These are phyloP conservation scores for Alliaria petiolata DNA, from an alignment of 345 rosid species.

Conservation along the genomic window DNA sequence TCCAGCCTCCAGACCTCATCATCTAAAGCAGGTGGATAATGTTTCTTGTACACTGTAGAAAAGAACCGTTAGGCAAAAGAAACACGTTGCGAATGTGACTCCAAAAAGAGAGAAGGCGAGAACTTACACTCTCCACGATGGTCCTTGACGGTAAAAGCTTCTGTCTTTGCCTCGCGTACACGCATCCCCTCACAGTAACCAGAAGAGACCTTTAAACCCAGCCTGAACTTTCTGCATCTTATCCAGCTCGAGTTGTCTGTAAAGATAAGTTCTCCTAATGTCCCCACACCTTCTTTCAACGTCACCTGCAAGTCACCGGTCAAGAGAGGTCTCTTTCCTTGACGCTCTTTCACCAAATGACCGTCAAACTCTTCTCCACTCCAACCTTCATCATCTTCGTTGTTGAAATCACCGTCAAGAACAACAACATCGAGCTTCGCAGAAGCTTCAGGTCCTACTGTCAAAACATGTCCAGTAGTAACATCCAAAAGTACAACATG, in stretches of 20 bases:
- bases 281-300: conserved; percentile 89
- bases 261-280: conserved; percentile 88
- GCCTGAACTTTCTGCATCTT: conserved; percentile 93
- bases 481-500: conserved; percentile 68
- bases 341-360: conserved; percentile 93
- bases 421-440: conserved; percentile 80
- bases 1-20: conserved; percentile 99
- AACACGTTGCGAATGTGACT: too few species aligned
- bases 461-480: conserved; percentile 59
- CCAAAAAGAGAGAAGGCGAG: not conserved
- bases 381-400: conserved; percentile 81
- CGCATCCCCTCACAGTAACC: conserved; percentile 71
- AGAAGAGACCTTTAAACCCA: conserved; percentile 71
- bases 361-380: conserved; percentile 75
- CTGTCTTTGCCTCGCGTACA: conserved; percentile 94
- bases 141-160: conserved; percentile 95
- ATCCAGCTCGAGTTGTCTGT: conserved; percentile 99
- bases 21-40: conserved; percentile 82
- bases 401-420: conserved; percentile 93
- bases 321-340: conserved; percentile 89
- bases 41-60: conserved; percentile 85
- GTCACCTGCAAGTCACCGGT: conserved; percentile 85
- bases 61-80: not conserved
- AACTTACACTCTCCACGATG: conserved; percentile 93
- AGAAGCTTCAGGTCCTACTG: conserved; percentile 72